phyloP scores from a whole-genome alignment of 2,329 filamentous ascomycete genomes.

The Penicillium sp. region DNA sequence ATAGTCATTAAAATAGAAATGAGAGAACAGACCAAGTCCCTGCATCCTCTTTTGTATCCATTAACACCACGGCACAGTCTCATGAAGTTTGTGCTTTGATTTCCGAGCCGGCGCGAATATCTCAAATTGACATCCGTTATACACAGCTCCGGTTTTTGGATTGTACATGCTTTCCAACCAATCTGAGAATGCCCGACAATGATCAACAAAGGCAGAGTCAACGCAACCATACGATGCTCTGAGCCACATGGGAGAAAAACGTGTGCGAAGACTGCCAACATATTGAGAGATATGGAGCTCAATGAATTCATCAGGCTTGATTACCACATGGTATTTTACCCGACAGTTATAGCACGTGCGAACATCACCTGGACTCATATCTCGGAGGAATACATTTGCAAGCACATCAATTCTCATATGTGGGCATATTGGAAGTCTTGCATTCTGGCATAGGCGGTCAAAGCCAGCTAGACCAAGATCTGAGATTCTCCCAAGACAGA shows the following conservation, averaged over 20 bases:
- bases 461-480: background rate
- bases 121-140: constrained; percentile 2
- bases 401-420: background rate
- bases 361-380: background rate
- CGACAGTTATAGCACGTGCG: background rate
- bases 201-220: background rate
- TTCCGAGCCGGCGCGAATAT: background rate
- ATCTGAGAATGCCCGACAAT: background rate
- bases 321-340: background rate
- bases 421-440: constrained; percentile 1
- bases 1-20: no score
- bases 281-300: constrained; percentile 6
- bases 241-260: background rate
- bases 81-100: background rate
- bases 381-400: background rate
- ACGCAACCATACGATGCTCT: background rate
- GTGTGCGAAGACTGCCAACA: background rate
- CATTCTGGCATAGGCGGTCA: background rate
- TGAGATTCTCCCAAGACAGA: constrained; percentile 5
- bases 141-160: constrained; percentile 8
- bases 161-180: constrained; percentile 5
- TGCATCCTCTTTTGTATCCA: no score
- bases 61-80: no score
- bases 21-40: no score
- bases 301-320: background rate